Percentiles rank a stretch among this genome's conserved stretches.
phyloP scores from a whole-genome alignment of 257 asterid species.

The Misopates orontium region DNA sequence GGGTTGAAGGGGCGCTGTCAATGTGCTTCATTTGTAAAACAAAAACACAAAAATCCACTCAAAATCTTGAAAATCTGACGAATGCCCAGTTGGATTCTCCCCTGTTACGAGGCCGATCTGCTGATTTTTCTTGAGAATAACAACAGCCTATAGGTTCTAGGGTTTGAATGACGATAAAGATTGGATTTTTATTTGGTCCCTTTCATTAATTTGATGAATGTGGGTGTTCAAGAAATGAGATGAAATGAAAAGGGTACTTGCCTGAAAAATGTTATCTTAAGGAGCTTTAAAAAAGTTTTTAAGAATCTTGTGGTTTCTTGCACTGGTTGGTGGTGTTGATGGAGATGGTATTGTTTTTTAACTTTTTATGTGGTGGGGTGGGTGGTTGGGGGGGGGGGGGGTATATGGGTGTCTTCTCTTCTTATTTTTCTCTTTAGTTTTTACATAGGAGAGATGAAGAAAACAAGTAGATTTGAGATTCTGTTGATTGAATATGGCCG shows the following conservation, averaged over 20 bases:
- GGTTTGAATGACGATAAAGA: slow-evolving; percentile 24
- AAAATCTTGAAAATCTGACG: slow-evolving; percentile 32
- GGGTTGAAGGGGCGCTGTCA: slow-evolving; percentile 74
- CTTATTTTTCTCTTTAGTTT: slow-evolving; percentile 12
- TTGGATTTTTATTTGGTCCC: slow-evolving; percentile 20
- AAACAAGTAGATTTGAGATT: not conserved
- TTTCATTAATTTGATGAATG: slow-evolving; percentile 16
- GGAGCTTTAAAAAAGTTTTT: slow-evolving; percentile 28
- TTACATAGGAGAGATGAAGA: slow-evolving; percentile 13
- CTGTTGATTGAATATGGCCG: slow-evolving; percentile 30
- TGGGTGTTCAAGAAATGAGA: slow-evolving; percentile 27
- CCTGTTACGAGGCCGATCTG: slow-evolving; percentile 25
- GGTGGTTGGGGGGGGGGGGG: not conserved
- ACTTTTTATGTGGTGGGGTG: slow-evolving; percentile 29
- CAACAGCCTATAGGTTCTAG: slow-evolving; percentile 48
- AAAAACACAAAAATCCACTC: slow-evolving; percentile 29
- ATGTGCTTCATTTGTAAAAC: slow-evolving; percentile 72
- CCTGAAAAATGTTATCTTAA: slow-evolving; percentile 9
- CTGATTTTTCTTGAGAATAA: slow-evolving; percentile 29
- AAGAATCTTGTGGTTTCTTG: slow-evolving; percentile 59
- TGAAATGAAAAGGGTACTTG: slow-evolving; percentile 27
- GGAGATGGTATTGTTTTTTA: slow-evolving; percentile 26
- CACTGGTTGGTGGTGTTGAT: slow-evolving; percentile 29
- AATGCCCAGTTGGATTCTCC: slow-evolving; percentile 22
- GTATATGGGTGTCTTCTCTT: not conserved